phyloP scores from a whole-genome alignment of 2,329 filamentous ascomycete genomes.

The Parastagonospora avenae region DNA sequence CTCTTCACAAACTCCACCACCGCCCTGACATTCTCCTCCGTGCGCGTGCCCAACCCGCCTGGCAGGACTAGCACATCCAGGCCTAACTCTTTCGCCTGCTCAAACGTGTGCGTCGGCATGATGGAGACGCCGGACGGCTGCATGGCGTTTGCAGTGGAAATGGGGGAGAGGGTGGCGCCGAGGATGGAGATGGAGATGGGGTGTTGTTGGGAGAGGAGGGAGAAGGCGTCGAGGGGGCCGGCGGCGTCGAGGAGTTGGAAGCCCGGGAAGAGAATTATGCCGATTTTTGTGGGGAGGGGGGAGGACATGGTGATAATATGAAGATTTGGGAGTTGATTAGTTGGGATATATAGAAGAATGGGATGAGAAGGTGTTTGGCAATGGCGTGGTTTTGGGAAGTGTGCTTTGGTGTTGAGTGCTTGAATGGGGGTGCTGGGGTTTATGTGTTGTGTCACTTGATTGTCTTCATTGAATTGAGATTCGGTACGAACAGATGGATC shows the following conservation, averaged over 20 bases:
- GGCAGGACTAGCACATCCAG: slow-evolving; percentile 71
- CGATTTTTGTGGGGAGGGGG: slow-evolving; percentile 34
- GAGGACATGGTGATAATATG: slow-evolving; percentile 2
- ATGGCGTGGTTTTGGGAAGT: not conserved
- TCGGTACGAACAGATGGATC: not conserved
- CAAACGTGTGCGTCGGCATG: slow-evolving; percentile 62
- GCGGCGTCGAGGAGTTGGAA: slow-evolving; percentile 46
- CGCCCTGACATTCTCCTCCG: slow-evolving; percentile 33
- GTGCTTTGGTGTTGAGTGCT: not conserved
- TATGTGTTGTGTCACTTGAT: not conserved
- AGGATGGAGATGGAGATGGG: slow-evolving; percentile 42
- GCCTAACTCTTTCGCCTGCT: slow-evolving; percentile 49
- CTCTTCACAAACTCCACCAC: slow-evolving; percentile 55
- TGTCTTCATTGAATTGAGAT: not conserved
- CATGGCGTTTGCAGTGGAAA: slow-evolving; percentile 33
- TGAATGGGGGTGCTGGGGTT: too few species aligned
- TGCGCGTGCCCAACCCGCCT: slow-evolving; percentile 57
- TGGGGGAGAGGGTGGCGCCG: slow-evolving; percentile 38
- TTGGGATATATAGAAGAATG: not conserved
- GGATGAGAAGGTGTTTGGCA: not conserved
- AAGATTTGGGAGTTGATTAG: not conserved
- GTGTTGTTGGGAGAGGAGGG: slow-evolving; percentile 35
- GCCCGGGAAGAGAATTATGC: slow-evolving; percentile 44
- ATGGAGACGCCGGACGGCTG: slow-evolving; percentile 42
- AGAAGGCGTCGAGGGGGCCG: slow-evolving; percentile 56